Evolutionary conservation across 2,329 filamentous ascomycete genomes (phyloP), one percentile per base, ranked within the genome.

Genomic region (Bipolaris victoriae): DNA sequence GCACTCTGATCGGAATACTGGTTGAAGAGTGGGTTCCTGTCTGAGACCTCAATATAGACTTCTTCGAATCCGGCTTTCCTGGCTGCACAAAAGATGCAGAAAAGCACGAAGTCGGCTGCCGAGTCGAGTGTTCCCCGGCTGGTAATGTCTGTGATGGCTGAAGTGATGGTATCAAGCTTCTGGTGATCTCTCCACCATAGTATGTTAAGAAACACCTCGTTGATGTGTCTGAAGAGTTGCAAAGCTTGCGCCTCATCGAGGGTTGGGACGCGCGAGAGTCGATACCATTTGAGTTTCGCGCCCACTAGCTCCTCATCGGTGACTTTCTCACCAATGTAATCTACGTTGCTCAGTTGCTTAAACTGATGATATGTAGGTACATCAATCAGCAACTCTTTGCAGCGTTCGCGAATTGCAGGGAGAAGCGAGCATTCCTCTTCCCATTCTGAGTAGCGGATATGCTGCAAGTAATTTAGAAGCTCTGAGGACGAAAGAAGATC

Each of bases 1-100:
- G 85, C 86, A 13, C 86, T 85, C 69, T 88, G 86, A 55, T 88
- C 86, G 1, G 84, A 78, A 54, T 86, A 85, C 18, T 82, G 79
- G 52, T 86, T 84, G 70, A 86, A 86, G 9, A 87, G 75, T 0
- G 85, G 86, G 63, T 86, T 87, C 7, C 85, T 79, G 65, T 88
- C 86, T 0, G 83, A 85, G 1, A 86, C 83, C 68, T 88, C 86
- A 11, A 85, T 76, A 64, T 87, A 88, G 0, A 88, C 83, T 57
- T 88, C 85, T 57, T 88, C 84, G 41, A 88, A 82, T 0, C 82
- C 85, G 5, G 80, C 77, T 63, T 82, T 84, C 22, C 84, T 78
- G 26, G 85, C 78, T 0, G 83, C 81, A 55, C 83, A 86, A 67
- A 88, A 87, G 51, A 86, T 78, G 1, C 83, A 79, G 35, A 88